Conservation (phyloP, 306 rosid genomes). For the Casuarina cunninghamiana region DNA sequence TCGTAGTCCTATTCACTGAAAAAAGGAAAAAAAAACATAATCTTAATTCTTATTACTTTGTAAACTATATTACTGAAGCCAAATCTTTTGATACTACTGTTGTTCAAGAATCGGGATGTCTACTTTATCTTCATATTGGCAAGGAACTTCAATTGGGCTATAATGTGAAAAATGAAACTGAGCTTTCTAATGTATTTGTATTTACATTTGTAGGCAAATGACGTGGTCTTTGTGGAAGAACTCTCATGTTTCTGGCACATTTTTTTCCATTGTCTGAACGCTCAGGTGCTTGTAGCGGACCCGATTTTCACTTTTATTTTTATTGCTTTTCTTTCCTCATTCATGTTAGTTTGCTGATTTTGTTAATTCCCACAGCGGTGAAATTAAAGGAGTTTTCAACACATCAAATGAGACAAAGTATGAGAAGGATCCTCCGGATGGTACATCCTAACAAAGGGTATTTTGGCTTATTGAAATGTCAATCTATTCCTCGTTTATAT, state of each 20-base stretch:
- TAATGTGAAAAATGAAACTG: not conserved
- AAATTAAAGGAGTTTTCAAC: conserved; percentile 98
- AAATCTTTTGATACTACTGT: not conserved
- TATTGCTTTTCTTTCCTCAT: conserved; percentile 16
- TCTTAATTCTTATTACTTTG: not conserved
- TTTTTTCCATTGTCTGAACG: conserved; percentile 96
- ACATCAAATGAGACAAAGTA: conserved; percentile 92
- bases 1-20: not conserved
- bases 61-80: not conserved
- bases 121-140: not conserved
- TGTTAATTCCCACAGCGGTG: conserved; percentile 62
- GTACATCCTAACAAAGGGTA: conserved; percentile 38
- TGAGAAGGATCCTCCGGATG: conserved; percentile 87
- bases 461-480: conserved; percentile 16
- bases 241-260: conserved; percentile 95
- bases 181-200: conserved; percentile 9
- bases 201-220: conserved; percentile 67
- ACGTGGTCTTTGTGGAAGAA: conserved; percentile 95
- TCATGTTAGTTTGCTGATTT: conserved; percentile 25
- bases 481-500: conserved; percentile 3
- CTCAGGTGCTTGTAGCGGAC: conserved; percentile 57
- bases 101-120: conserved; percentile 4
- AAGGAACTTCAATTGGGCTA: conserved; percentile 1
- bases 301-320: conserved; percentile 22
- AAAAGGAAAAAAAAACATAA: too few species aligned